A percentile compares a stretch with the other conserved stretches of the same genome.
Evolutionary conservation across 805 yeast species (phyloP).

Genomic region (Candida gorgasii): DNA sequence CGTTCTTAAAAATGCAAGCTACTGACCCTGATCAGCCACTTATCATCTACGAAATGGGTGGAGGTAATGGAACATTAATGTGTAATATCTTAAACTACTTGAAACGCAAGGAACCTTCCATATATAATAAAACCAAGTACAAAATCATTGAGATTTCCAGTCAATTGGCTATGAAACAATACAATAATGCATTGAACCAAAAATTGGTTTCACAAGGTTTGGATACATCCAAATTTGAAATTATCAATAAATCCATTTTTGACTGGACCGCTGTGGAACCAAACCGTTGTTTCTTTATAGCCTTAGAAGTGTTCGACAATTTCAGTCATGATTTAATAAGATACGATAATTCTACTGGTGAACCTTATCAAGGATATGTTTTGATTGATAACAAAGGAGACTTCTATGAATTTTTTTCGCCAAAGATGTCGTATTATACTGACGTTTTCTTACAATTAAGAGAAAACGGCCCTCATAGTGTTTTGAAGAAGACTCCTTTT

Average conservation of each 20-base stretch:
- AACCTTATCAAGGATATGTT: constrained; percentile 78
- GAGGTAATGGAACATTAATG: constrained; percentile 89
- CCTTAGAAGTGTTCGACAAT: constrained; percentile 82
- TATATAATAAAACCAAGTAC: constrained; percentile 67
- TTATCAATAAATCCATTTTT: constrained; percentile 73
- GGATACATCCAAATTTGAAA: constrained; percentile 57
- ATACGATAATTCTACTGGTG: constrained; percentile 65
- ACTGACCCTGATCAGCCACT: constrained; percentile 39
- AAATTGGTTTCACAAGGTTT: constrained; percentile 40
- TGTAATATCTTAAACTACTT: constrained; percentile 67
- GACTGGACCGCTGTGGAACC: constrained; percentile 63
- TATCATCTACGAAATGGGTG: constrained; percentile 87
- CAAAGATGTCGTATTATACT: constrained; percentile 59
- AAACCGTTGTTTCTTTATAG: constrained; percentile 75
- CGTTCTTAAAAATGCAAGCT: constrained; percentile 47
- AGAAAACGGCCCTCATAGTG: constrained; percentile 38
- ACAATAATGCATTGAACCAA: constrained; percentile 32
- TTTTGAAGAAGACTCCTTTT: constrained; percentile 20
- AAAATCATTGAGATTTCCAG: constrained; percentile 71
- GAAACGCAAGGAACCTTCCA: constrained; percentile 63
- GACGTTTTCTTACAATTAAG: constrained; percentile 56
- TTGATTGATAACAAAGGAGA: constrained; percentile 72
- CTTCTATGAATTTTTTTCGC: constrained; percentile 69
- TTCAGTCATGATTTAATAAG: constrained; percentile 79
- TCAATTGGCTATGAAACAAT: constrained; percentile 61